Conservation (phyloP, 257 asterid genomes). For the Gardenia jasminoides region DNA sequence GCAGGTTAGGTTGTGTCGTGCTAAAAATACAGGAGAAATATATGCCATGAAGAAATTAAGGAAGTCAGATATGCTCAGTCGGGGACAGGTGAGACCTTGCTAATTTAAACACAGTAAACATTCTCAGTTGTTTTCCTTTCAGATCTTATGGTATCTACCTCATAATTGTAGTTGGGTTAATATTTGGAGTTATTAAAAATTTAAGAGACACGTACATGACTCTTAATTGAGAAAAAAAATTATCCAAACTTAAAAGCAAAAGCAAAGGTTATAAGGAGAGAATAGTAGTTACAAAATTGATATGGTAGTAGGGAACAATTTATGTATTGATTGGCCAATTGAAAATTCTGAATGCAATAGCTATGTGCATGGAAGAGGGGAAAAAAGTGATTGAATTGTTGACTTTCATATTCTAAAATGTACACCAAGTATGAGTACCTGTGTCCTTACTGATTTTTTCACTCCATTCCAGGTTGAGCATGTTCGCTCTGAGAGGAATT, state of each 20-base stretch:
- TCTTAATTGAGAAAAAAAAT: background rate
- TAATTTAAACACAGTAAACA: constrained; percentile 2
- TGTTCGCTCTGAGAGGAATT: constrained; percentile 95
- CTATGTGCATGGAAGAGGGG: background rate
- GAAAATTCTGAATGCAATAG: background rate
- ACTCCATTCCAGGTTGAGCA: constrained; percentile 77
- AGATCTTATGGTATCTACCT: background rate
- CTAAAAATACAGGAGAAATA: constrained; percentile 79
- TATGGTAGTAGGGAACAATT: background rate
- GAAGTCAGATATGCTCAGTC: constrained; percentile 94
- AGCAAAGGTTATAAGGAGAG: background rate
- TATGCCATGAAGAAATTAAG: constrained; percentile 95
- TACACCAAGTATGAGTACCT: background rate
- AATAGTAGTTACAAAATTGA: background rate
- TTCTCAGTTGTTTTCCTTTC: background rate
- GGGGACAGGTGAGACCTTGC: constrained; percentile 76
- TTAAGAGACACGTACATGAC: background rate
- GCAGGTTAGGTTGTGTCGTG: constrained; percentile 96
- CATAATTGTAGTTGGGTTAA: background rate
- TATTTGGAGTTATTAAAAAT: background rate
- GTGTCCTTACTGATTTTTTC: background rate
- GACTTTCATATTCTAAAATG: background rate
- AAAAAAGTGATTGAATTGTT: background rate
- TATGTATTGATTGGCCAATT: background rate
- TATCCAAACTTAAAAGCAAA: background rate